Evolutionary conservation across 306 rosid genomes (phyloP).

Genomic region (Hylodesmum podocarpum): DNA sequence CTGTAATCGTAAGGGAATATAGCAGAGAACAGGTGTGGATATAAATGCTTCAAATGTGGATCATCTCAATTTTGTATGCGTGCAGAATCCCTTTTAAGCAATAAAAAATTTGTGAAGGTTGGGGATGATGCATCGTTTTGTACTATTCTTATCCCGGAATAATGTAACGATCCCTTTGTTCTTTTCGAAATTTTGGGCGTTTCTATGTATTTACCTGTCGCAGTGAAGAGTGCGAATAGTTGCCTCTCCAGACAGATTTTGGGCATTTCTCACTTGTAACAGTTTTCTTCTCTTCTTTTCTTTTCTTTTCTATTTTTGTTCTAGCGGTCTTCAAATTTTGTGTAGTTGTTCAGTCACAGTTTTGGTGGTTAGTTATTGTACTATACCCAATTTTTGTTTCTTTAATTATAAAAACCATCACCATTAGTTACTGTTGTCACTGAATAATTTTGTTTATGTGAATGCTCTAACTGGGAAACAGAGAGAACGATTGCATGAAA

Average conservation of each 20-base stretch:
- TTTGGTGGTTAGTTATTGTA: slow-evolving; percentile 21
- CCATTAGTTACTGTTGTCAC: background rate
- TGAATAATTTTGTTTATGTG: background rate
- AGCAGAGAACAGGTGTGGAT: slow-evolving; percentile 47
- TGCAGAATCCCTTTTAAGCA: slow-evolving; percentile 21
- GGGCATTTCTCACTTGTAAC: slow-evolving; percentile 19
- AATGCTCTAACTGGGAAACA: background rate
- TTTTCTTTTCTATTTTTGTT: background rate
- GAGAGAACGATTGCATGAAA: background rate
- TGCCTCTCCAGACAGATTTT: slow-evolving; percentile 52
- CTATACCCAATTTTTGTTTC: background rate
- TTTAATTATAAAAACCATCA: background rate
- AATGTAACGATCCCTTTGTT: slow-evolving; percentile 28
- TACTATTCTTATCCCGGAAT: slow-evolving; percentile 30
- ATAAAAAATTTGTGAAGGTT: slow-evolving; percentile 36
- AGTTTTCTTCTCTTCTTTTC: background rate
- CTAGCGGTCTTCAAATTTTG: slow-evolving; percentile 24
- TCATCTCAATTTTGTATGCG: slow-evolving; percentile 40
- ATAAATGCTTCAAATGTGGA: slow-evolving; percentile 27
- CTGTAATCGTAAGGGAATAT: slow-evolving; percentile 52
- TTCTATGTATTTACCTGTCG: slow-evolving; percentile 30
- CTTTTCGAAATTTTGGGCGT: slow-evolving; percentile 15
- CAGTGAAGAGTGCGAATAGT: slow-evolving; percentile 45
- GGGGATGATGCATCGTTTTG: slow-evolving; percentile 35
- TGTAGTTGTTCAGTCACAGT: slow-evolving; percentile 20